Conservation (phyloP, 495 filamentous ascomycete species). For the Xylona heveae region DNA sequence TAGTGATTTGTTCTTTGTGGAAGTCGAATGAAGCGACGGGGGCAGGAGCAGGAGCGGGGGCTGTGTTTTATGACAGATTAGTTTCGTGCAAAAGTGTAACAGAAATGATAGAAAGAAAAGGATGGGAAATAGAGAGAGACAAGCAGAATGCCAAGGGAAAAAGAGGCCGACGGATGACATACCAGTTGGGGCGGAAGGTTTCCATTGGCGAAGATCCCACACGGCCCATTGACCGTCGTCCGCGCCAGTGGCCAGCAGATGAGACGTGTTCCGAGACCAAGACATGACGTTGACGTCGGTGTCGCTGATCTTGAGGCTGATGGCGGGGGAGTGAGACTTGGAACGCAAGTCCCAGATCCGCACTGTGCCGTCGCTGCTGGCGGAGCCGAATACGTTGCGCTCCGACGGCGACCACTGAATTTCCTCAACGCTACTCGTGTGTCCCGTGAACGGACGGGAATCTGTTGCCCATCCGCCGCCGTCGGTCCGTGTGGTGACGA, state of each 20-base stretch:
- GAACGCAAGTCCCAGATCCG: constrained; percentile 89
- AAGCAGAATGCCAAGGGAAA: too few relatives aligned
- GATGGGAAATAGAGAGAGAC: too few relatives aligned
- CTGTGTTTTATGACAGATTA: too few relatives aligned
- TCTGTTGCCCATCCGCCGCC: constrained; percentile 77
- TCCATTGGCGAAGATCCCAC: constrained; percentile 93
- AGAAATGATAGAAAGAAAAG: too few relatives aligned
- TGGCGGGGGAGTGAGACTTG: constrained; percentile 62
- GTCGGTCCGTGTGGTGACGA: constrained; percentile 61
- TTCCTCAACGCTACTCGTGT: constrained; percentile 75
- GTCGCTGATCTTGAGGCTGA: constrained; percentile 64
- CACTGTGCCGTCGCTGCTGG: constrained; percentile 80
- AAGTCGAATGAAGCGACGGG: constrained; percentile 81
- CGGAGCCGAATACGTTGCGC: constrained; percentile 77
- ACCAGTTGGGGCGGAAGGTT: constrained; percentile 29
- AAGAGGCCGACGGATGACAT: constrained; percentile 18
- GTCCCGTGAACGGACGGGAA: constrained; percentile 56
- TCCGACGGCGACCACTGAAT: constrained; percentile 91
- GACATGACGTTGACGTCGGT: constrained; percentile 90
- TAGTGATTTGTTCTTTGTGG: constrained; percentile 89
- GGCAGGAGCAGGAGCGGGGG: constrained; percentile 27
- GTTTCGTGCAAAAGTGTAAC: too few relatives aligned
- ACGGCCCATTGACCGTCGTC: constrained; percentile 91
- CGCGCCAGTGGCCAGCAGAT: constrained; percentile 79
- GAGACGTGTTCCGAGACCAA: constrained; percentile 69